Percentiles rank a stretch among this genome's conserved stretches.
These are phyloP conservation scores for Thermomucor indicae-seudaticae DNA, from an alignment of 371 early-diverging fungal genomes.

Conservation along the genomic window DNA sequence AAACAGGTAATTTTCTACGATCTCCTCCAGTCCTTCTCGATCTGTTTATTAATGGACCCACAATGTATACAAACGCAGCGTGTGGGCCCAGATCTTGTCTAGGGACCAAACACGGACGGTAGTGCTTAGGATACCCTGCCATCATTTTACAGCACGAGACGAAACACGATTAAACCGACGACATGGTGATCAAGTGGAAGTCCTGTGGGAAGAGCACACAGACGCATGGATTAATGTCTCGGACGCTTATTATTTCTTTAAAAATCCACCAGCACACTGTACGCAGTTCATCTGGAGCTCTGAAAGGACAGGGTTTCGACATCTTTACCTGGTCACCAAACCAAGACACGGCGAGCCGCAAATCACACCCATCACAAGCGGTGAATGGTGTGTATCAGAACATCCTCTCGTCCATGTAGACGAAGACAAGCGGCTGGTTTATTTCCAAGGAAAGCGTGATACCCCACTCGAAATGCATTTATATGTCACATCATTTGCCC, in stretches of 20 bases:
- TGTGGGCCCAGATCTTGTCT: conserved; percentile 71
- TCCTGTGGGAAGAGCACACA: conserved; percentile 60
- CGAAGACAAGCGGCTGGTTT: conserved; percentile 51
- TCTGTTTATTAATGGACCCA: not conserved
- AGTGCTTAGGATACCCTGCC: conserved; percentile 41
- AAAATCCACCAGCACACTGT: not conserved
- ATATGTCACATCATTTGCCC: conserved; percentile 52
- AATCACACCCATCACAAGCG: conserved; percentile 34
- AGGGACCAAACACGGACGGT: conserved; percentile 58
- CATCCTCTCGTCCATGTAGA: conserved; percentile 64
- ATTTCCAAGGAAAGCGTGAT: conserved; percentile 66
- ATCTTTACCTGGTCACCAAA: conserved; percentile 49
- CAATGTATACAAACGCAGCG: no score
- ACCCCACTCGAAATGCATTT: conserved; percentile 66
- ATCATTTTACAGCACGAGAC: not conserved
- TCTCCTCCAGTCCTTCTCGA: not conserved
- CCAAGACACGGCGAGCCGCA: not conserved
- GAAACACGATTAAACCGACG: conserved; percentile 5
- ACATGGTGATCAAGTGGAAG: conserved; percentile 27
- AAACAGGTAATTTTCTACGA: conserved; percentile 32
- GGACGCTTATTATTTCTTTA: conserved; percentile 51
- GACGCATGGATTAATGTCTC: conserved; percentile 67
- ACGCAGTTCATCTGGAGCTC: conserved; percentile 56
- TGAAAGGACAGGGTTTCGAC: conserved; percentile 66
- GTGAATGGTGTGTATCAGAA: conserved; percentile 61